These are phyloP conservation scores for Saccharomyces hybrid DNA, from an alignment of 1,139 yeast genomes.

Conservation along the genomic window DNA sequence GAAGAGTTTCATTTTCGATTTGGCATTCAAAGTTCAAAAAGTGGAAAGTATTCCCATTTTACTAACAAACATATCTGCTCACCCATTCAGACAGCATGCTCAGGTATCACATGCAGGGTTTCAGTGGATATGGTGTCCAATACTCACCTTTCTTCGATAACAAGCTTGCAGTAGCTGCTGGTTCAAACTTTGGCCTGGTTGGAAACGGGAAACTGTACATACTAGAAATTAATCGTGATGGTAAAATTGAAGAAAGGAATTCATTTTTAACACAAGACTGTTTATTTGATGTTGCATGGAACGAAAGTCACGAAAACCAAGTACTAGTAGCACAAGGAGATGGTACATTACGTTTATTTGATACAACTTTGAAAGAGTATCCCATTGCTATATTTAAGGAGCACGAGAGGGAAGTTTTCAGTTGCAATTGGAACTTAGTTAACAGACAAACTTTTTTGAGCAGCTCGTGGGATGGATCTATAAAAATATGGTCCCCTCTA, in stretches of 20 bases:
- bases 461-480: constrained; percentile 87
- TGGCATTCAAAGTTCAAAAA: background rate
- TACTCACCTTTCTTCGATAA: constrained; percentile 91
- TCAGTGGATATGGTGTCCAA: constrained; percentile 78
- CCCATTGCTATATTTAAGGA: constrained; percentile 76
- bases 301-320: constrained; percentile 84
- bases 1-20: background rate
- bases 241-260: constrained; percentile 48
- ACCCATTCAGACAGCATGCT: constrained; percentile 42
- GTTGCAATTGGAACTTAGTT: constrained; percentile 78
- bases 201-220: constrained; percentile 83
- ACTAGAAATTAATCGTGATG: constrained; percentile 59
- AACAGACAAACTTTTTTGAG: constrained; percentile 67
- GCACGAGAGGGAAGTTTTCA: constrained; percentile 79
- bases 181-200: constrained; percentile 88
- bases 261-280: constrained; percentile 91
- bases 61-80: background rate
- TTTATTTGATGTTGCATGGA: constrained; percentile 81
- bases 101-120: constrained; percentile 67
- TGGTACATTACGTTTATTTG: constrained; percentile 78
- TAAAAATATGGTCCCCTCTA: constrained; percentile 65
- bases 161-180: constrained; percentile 79
- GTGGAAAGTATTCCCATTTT: background rate
- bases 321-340: constrained; percentile 80
- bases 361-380: constrained; percentile 53